These are phyloP conservation scores for Leccinum arenicola DNA, from an alignment of 768 basidiomycete genomes.

Conservation along the genomic window DNA sequence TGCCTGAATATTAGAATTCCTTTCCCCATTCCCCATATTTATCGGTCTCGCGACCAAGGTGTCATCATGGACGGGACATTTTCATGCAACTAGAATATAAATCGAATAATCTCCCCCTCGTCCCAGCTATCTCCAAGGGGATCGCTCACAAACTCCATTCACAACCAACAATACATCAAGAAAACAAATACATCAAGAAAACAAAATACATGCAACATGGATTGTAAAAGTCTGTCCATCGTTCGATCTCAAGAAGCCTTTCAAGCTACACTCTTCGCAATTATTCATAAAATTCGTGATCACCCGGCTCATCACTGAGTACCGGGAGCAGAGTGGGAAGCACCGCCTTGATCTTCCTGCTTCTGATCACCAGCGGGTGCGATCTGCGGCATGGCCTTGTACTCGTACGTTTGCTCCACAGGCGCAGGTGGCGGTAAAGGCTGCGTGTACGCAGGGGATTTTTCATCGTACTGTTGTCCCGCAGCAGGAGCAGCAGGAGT, in stretches of 20 bases:
- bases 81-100: background rate
- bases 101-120: background rate
- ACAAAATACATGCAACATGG: background rate
- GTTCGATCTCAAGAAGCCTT: background rate
- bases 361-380: constrained; percentile 10
- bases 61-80: no score
- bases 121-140: background rate
- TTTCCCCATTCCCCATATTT: background rate
- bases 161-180: background rate
- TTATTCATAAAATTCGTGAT: background rate
- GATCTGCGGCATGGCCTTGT: background rate
- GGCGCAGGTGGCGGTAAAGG: background rate
- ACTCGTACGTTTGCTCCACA: background rate
- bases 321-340: background rate
- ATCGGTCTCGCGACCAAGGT: background rate
- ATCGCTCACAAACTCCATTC: background rate
- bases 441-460: background rate
- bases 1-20: background rate
- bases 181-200: background rate
- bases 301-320: background rate
- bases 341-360: background rate
- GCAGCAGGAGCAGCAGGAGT: background rate
- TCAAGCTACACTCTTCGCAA: background rate
- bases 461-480: background rate
- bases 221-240: background rate